Conservation (phyloP, 148 eudicot species). For the Camellia lanceoleosa region DNA sequence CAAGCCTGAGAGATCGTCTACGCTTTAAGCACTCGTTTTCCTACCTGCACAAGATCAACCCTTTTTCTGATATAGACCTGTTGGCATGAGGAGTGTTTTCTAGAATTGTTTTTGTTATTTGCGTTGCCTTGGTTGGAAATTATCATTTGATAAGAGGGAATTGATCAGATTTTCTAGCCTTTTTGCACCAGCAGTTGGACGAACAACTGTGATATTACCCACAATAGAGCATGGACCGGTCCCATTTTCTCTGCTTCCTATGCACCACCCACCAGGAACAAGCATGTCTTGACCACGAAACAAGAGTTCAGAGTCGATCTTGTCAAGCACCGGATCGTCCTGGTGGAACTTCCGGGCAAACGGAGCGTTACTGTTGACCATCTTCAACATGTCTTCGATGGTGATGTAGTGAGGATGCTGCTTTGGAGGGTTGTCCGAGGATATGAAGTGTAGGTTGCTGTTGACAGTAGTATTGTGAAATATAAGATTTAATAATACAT, state of each 20-base stretch:
- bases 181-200: conserved; percentile 45
- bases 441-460: conserved; percentile 53
- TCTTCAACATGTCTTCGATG: conserved; percentile 33
- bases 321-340: conserved; percentile 49
- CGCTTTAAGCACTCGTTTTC: not conserved
- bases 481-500: too few species aligned
- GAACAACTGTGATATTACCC: conserved; percentile 36
- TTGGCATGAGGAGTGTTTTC: conserved; percentile 1
- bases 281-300: conserved; percentile 39
- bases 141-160: conserved; percentile 34
- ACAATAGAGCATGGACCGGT: conserved; percentile 44
- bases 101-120: conserved; percentile 15
- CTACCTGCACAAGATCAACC: not conserved
- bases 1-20: not conserved
- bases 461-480: conserved; percentile 40
- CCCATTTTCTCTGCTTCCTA: conserved; percentile 44
- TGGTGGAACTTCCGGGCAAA: conserved; percentile 50
- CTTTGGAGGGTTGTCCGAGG: conserved; percentile 59
- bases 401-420: conserved; percentile 54
- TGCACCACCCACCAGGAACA: conserved; percentile 64
- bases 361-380: conserved; percentile 52
- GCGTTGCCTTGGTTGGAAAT: conserved; percentile 42
- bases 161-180: conserved; percentile 37
- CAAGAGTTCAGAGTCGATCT: conserved; percentile 45
- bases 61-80: not conserved